Evolutionary conservation across 1,284 basidiomycete genomes (phyloP), one percentile per base, ranked within the genome.

Genomic region (Sphaerobolus stellatus): DNA sequence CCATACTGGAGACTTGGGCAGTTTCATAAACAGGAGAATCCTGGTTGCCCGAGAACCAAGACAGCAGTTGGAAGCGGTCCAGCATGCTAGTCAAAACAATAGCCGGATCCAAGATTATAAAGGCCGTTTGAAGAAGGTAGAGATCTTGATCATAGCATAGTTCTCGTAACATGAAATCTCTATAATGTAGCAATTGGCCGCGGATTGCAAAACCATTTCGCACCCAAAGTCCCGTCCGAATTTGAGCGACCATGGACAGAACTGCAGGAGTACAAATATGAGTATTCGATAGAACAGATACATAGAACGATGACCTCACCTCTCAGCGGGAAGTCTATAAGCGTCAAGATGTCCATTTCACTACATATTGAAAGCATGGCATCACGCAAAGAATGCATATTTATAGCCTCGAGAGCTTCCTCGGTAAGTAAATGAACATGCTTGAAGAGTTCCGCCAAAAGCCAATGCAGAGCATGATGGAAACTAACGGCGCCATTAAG

Each of bases 101-200:
- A 60, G 90, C 82, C 2, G 92, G 91, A 56, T 94, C 87, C 52
- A 94, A 76, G 38, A 90, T 76, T 62, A 91, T 79, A 45, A 98
- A 80, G 0, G 87, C 87, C 0, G 87, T 82, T 72, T 98, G 96
- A 4, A 99, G 77, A 56, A 98, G 82, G 77, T 89, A 97, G 27
- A 99, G 77, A 62, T 99, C 96, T 68, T 98, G 94, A 70, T 99
- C 96, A 68, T 96, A 95, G 67, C 96, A 98, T 9, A 94, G 82
- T 69, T 98, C 97, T 27, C 96, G 88, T 52, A 98, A 83, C 80
- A 91, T 90, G 68, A 94, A 94, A 68, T 99, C 96, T 40, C 94
- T 89, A 69, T 99, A 99, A 69, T 99, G 95, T 53, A 96, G 79
- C n/a, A 95, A 80, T 68, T 99, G 97, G 1, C 93, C 92, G 2